Evolutionary conservation across 805 yeast genomes (phyloP).

Genomic region (Maudiozyma pseudohumilis): DNA sequence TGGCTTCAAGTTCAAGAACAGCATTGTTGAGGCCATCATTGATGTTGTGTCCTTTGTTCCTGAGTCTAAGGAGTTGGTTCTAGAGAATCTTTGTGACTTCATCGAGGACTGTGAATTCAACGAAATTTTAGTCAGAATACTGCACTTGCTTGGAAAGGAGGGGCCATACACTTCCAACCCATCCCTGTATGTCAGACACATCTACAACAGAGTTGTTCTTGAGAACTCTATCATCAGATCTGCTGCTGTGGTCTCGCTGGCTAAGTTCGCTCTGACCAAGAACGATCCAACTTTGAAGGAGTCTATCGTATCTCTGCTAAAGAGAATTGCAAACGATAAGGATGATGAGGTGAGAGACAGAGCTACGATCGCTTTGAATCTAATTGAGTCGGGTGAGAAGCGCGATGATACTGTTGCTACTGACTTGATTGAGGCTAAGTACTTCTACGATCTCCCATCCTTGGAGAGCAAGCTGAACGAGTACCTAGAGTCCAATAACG

Average conservation of each 20-base stretch:
- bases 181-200: slow-evolving; percentile 85
- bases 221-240: slow-evolving; percentile 94
- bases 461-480: slow-evolving; percentile 69
- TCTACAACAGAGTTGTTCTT: slow-evolving; percentile 90
- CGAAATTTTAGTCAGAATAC: slow-evolving; percentile 83
- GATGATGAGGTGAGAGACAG: slow-evolving; percentile 98
- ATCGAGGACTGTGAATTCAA: slow-evolving; percentile 97
- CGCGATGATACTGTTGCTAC: slow-evolving; percentile 29
- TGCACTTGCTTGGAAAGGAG: slow-evolving; percentile 86
- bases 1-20: slow-evolving; percentile 71
- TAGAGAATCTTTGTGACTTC: slow-evolving; percentile 87
- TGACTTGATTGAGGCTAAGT: slow-evolving; percentile 54
- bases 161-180: slow-evolving; percentile 86
- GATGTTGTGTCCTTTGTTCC: slow-evolving; percentile 86
- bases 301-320: slow-evolving; percentile 65
- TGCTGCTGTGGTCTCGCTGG: slow-evolving; percentile 85
- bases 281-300: slow-evolving; percentile 54
- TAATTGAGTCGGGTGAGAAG: slow-evolving; percentile 38
- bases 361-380: slow-evolving; percentile 75
- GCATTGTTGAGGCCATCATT: slow-evolving; percentile 85
- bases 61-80: slow-evolving; percentile 67
- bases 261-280: slow-evolving; percentile 77
- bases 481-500: slow-evolving; percentile 42
- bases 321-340: slow-evolving; percentile 74
- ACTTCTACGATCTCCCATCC: slow-evolving; percentile 60